Base-by-base conservation (phyloP, 2,329 filamentous ascomycete genomes). In the Phialophora chinensis region DNA sequence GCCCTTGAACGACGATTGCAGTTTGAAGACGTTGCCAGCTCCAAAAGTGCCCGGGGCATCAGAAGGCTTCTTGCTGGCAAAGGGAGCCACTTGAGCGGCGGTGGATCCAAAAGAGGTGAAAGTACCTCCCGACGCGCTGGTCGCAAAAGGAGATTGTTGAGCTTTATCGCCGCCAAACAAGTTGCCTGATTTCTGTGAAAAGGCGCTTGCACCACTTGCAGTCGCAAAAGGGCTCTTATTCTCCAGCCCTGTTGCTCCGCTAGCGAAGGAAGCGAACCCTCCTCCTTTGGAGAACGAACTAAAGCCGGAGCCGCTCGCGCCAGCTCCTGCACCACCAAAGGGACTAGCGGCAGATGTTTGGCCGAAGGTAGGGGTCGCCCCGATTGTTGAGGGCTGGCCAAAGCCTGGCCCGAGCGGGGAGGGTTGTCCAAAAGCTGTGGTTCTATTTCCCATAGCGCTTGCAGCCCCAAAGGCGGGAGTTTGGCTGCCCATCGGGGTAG, bases 1-100 rank as follows among this genome's bases (percentile, higher is more conserved):
- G 3, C 73, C 74, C 70, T 81, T 81, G 67, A 83, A 82, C 11
- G 77, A 77, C 27, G 82, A 80, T 1, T 78, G 79, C 25, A 83
- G 70, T 7, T 74, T 75, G 69, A 84, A 84, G n/a, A 73, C 73
- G 65, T 72, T 66, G 14, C 71, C 59, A 7, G 72, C 69, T 29
- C 64, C 61, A 42, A 68, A 64, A 7, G 54, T 47, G 17, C 60
- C 53, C 31, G 44, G 17, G 11, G 49, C 42, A 4, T 44, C 63
- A n/a, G 60, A 14, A 20, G 69, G 47, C 69, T 76, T 75, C 17
- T 66, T 71, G 62, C 77, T 75, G 4, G 73, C 69, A 70, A 78
- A 79, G 2, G 53, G 29, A 31, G 53, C 6, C 29, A 6, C 27
- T 11, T 11, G 17, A n/a, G 53, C 17, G 25, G 1, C 17, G 8